phyloP scores from a whole-genome alignment of 352 stramenopile species.

The Phytophthora pseudosyringae region DNA sequence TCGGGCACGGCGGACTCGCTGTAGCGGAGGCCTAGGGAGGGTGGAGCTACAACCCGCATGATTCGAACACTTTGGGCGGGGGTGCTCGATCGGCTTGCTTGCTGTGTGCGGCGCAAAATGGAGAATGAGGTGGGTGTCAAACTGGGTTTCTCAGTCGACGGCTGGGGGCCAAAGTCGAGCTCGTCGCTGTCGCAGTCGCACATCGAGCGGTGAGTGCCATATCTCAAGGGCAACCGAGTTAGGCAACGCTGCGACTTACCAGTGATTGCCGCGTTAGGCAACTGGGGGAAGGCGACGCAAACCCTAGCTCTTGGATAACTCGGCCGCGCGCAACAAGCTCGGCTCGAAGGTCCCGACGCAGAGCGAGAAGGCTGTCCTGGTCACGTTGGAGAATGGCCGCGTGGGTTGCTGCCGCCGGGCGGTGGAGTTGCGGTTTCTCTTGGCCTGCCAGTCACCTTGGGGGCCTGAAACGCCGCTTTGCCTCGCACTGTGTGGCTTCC shows the following conservation, averaged over 20 bases:
- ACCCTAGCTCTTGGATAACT: constrained; percentile 6
- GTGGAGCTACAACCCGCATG: constrained; percentile 40
- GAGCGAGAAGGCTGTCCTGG: no score
- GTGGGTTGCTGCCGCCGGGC: constrained; percentile 1
- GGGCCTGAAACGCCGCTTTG: constrained; percentile 23
- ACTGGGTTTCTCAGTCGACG: constrained; percentile 15
- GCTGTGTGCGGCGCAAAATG: constrained; percentile 20
- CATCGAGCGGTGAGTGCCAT: constrained; percentile 24
- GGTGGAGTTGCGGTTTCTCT: constrained; percentile 22
- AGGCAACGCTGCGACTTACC: constrained; percentile 32
- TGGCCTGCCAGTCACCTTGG: constrained; percentile 13
- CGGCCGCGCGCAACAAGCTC: neutral
- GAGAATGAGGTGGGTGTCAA: constrained; percentile 23
- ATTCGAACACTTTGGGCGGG: neutral
- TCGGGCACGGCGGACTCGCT: constrained; percentile 65
- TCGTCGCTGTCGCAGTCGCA: constrained; percentile 18
- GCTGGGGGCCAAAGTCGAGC: constrained; percentile 5
- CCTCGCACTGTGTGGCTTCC: constrained; percentile 18
- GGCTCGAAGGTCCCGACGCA: neutral
- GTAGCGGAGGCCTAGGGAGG: constrained; percentile 37
- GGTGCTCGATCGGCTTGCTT: neutral
- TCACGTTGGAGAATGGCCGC: constrained; percentile 24
- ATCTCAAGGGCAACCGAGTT: constrained; percentile 20
- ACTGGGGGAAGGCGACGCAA: constrained; percentile 19
- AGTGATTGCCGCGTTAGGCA: constrained; percentile 25